Evolutionary conservation across 805 yeast species (phyloP).

Genomic region (Kurtzmaniella cleridarum): DNA sequence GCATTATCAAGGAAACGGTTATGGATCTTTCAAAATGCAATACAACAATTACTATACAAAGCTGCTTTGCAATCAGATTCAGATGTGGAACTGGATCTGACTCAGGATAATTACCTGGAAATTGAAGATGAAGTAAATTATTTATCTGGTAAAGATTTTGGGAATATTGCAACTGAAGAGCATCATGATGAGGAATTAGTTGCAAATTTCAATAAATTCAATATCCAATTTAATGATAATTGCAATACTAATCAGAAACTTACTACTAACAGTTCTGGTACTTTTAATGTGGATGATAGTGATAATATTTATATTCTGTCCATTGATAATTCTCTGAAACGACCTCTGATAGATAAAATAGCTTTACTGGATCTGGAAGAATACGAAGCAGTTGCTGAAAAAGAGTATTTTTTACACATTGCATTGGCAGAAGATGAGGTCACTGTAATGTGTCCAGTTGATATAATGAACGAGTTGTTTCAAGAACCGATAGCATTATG

Average conservation of each 20-base stretch:
- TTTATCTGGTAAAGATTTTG: not conserved
- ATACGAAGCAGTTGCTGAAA: slow-evolving; percentile 20
- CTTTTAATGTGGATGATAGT: not conserved
- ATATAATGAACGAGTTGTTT: slow-evolving; percentile 34
- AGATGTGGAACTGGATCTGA: slow-evolving; percentile 5
- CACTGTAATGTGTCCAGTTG: slow-evolving; percentile 49
- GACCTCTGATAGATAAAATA: slow-evolving; percentile 1
- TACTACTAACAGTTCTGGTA: too few relatives aligned
- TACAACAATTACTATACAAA: slow-evolving; percentile 41
- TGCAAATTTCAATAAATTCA: too few relatives aligned
- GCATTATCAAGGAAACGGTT: slow-evolving; percentile 48
- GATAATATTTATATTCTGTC: not conserved
- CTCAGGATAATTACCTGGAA: slow-evolving; percentile 6
- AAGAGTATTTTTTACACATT: slow-evolving; percentile 49
- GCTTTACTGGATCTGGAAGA: slow-evolving; percentile 5
- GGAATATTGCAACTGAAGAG: not conserved
- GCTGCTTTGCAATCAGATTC: slow-evolving; percentile 20
- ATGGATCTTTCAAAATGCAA: slow-evolving; percentile 50
- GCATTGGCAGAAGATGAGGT: slow-evolving; percentile 62
- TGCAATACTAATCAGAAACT: too few relatives aligned
- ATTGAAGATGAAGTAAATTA: slow-evolving; percentile 3
- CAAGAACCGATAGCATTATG: slow-evolving; percentile 32
- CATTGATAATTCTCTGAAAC: slow-evolving; percentile 1
- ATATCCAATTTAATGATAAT: too few relatives aligned
- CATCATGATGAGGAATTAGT: not conserved